Base-by-base conservation (phyloP, 768 basidiomycete genomes). In the Calocera cornea region DNA sequence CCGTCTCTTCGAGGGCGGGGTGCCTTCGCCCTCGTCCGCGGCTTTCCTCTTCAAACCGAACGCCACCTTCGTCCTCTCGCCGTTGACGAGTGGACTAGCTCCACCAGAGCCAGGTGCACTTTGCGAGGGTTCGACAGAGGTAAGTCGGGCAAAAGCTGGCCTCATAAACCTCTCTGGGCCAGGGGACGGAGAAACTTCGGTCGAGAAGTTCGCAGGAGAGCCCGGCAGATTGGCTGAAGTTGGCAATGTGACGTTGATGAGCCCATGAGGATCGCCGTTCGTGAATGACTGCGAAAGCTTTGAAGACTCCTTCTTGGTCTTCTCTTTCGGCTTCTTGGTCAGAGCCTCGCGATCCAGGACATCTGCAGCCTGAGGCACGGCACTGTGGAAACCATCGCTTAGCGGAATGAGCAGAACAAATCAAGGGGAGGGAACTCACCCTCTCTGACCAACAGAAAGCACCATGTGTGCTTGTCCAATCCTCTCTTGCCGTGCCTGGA, bases 381-480 rank as follows among this genome's bases (percentile, higher is more conserved):
- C 90, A 65, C 91, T 93, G 69, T 1, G 75, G 34, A 38, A 24
- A 64, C 7, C 54, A 60, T 69, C 27, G 73, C 68, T 73, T 50
- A 69, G 65, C 66, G 64, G 65, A 68, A 10, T 22, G 49, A 50
- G 27, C 1, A 29, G 31, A 49, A 11, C 12, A 11, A 3, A 19
- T 66, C 10, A 24, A 29, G 27, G 2, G 34, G 54, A 14, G 19
- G 7, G 44, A 47, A 76, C 88, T 24, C 75, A 92, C 89, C 91
- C 91, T 82, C 90, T 83, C 74, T 93, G 95, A 70, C 94, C 94
- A 41, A 95, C 92, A 0, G 91, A 93, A 68, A 99, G 77, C 19
- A 98, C 90, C 78, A 99, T 98, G 73, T 97, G 94, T 10, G 97
- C 95, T 72, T 95, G 90, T 0, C 97, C 95, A 10, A 90, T 85